Base-by-base conservation (phyloP, 345 rosid species). In the Populus alba region DNA sequence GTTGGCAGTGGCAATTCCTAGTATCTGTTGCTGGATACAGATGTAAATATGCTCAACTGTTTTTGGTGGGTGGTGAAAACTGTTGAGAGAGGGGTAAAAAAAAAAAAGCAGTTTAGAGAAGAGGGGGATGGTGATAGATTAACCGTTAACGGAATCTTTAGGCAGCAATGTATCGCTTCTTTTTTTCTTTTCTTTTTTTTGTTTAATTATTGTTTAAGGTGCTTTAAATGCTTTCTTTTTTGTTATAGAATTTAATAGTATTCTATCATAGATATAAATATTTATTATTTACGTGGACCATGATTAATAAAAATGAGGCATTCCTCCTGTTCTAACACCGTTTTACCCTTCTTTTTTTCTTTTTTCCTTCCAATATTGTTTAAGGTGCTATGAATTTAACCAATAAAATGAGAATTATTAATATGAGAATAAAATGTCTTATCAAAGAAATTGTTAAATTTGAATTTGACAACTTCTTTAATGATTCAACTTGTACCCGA, bases 1-100 rank as follows among this genome's bases (percentile, higher is more conserved):
- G 57, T 51, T 80, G 77, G 70, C 63, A 72, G 79, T 71, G 45
- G 45, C 45, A 41, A 41, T 79, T 79, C 45, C 29, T 69, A n/a
- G 20, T 39, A 13, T 12, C 16, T 66, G 69, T 41, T 75, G 57
- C 47, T 80, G 82, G 87, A 76, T 81, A 84, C 82, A 82, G 81
- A 73, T 90, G 96, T 91, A 91, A 84, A 89, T 91, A 93, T 83
- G 65, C 57, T 81, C 79, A 77, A 78, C 89, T 82, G 89, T 76
- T 80, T 87, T 89, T 86, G 90, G 89, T 85, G 86, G 79, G 81
- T 65, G 68, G 78, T 61, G 68, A 79, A 66, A 79, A 84, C 83
- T 81, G 86, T 84, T 79, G 80, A 68, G 80, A 68, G 59, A 63
- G 35, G 33, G 37, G 4, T 22, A 59, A 77, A 66, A 41, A 73